Evolutionary conservation across 257 asterid genomes (phyloP), one percentile per base, ranked within the genome.

Genomic region (Salvia rosmarinus): DNA sequence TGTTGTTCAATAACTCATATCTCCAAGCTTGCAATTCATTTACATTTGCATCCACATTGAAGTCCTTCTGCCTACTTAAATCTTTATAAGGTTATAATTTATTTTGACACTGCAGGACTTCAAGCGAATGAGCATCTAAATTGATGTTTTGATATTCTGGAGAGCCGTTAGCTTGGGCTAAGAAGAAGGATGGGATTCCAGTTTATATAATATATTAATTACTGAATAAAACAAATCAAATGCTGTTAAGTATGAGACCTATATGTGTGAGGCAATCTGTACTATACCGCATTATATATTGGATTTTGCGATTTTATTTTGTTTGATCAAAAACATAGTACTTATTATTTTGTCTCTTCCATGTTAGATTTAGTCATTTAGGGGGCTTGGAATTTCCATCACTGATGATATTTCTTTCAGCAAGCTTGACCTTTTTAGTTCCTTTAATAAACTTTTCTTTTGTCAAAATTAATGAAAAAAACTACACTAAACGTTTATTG

Each of bases 71-170:
- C n/a, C n/a, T n/a, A n/a, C n/a, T n/a, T n/a, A n/a, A n/a, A n/a
- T n/a, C n/a, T n/a, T n/a, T n/a, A n/a, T n/a, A n/a, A n/a, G n/a
- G n/a, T n/a, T n/a, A n/a, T 1, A 28, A 58, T 32, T n/a, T n/a
- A 32, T 39, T 65, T 28, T 4, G 3, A 28, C n/a, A 34, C 1
- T 71, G 58, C 80, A 75, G 83, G 50, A 32, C 64, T 46, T 17
- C 80, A 50, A 70, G 80, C 30, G 30, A 75, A n/a, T 16, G 52
- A 40, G 61, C 75, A 14, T 32, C 61, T 49, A 19, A 46, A 59
- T 2, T 52, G 32, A 52, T 52, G 6, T 51, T 51, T 9, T 7
- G 4, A 5, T 8, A 3, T 20, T 4, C 13, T 9, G 30, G 14
- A 52, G 34, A 8, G 32, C 20, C n/a, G 59, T 8, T 52, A 20